Percentiles rank a stretch among this genome's conserved stretches.
phyloP scores from a whole-genome alignment of 345 rosid genomes.

The Erysimum cheiranthoides region DNA sequence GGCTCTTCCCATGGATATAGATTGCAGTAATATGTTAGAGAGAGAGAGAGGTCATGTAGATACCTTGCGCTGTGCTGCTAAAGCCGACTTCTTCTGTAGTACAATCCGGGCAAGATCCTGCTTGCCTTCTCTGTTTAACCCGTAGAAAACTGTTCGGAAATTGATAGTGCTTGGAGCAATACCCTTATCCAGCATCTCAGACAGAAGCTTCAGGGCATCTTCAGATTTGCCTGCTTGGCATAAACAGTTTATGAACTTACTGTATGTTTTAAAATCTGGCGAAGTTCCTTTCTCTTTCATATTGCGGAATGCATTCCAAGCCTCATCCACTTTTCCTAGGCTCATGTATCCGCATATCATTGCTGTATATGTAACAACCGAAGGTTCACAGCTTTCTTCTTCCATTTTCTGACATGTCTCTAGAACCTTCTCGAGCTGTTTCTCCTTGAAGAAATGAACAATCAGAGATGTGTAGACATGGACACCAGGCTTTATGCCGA shows the following conservation, averaged over 20 bases:
- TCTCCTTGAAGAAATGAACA: slow-evolving; percentile 70
- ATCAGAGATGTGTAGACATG: slow-evolving; percentile 80
- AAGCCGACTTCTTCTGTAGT: slow-evolving; percentile 57
- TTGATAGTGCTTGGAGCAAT: slow-evolving; percentile 71
- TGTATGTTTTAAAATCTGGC: slow-evolving; percentile 81
- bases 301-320: slow-evolving; percentile 57
- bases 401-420: slow-evolving; percentile 60
- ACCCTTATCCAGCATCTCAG: slow-evolving; percentile 64
- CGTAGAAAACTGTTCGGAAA: slow-evolving; percentile 65
- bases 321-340: slow-evolving; percentile 56
- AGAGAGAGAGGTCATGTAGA: slow-evolving; percentile 44
- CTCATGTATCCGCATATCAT: slow-evolving; percentile 71
- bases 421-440: slow-evolving; percentile 55
- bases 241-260: slow-evolving; percentile 65
- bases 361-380: slow-evolving; percentile 74
- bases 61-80: slow-evolving; percentile 53
- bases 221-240: slow-evolving; percentile 67
- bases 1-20: slow-evolving; percentile 4
- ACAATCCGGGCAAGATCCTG: slow-evolving; percentile 63
- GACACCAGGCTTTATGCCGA: slow-evolving; percentile 59
- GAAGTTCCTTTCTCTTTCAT: slow-evolving; percentile 58
- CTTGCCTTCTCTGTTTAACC: slow-evolving; percentile 80
- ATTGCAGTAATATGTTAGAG: slow-evolving; percentile 3
- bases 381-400: slow-evolving; percentile 58
- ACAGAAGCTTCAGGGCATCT: slow-evolving; percentile 64